These are phyloP conservation scores for Balamuthia mandrillaris DNA, from an alignment of 208 protist species.

Conservation along the genomic window DNA sequence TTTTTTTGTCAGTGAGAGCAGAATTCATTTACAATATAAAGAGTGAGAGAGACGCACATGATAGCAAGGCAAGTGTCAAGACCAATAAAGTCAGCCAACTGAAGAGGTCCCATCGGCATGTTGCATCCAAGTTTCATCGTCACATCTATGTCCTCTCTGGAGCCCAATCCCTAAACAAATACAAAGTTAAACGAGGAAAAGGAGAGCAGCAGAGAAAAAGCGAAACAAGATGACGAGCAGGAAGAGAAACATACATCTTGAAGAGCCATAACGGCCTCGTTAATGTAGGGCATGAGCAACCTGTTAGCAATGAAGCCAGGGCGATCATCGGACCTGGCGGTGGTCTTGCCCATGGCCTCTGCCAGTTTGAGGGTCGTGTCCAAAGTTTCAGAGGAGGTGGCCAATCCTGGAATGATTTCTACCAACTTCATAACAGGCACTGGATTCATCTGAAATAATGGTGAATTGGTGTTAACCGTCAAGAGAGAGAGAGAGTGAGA, in stretches of 20 bases:
- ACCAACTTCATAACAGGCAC: slow-evolving; percentile 80
- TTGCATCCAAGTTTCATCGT: slow-evolving; percentile 76
- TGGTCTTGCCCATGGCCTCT: slow-evolving; percentile 59
- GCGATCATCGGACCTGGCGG: slow-evolving; percentile 60
- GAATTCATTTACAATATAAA: background rate
- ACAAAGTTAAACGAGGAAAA: background rate
- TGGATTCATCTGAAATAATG: slow-evolving; percentile 69
- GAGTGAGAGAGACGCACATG: background rate
- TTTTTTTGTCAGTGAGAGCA: background rate
- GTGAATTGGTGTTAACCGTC: background rate
- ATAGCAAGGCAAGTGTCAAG: slow-evolving; percentile 65
- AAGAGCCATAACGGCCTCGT: slow-evolving; percentile 69
- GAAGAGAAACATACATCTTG: slow-evolving; percentile 46
- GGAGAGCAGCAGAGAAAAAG: background rate
- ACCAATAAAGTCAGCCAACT: slow-evolving; percentile 78
- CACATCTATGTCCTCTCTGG: slow-evolving; percentile 71
- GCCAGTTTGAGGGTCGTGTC: slow-evolving; percentile 39
- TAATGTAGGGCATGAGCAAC: slow-evolving; percentile 78
- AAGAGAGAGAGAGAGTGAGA: background rate
- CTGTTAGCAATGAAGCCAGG: slow-evolving; percentile 59
- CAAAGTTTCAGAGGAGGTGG: slow-evolving; percentile 59
- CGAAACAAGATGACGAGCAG: background rate
- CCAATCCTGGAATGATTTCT: slow-evolving; percentile 67
- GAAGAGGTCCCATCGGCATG: slow-evolving; percentile 74
- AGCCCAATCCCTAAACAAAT: slow-evolving; percentile 53